Percentiles rank a stretch among this genome's conserved stretches.
These are phyloP conservation scores for Neonectria punicea DNA, from an alignment of 2,329 filamentous ascomycete genomes.

Conservation along the genomic window DNA sequence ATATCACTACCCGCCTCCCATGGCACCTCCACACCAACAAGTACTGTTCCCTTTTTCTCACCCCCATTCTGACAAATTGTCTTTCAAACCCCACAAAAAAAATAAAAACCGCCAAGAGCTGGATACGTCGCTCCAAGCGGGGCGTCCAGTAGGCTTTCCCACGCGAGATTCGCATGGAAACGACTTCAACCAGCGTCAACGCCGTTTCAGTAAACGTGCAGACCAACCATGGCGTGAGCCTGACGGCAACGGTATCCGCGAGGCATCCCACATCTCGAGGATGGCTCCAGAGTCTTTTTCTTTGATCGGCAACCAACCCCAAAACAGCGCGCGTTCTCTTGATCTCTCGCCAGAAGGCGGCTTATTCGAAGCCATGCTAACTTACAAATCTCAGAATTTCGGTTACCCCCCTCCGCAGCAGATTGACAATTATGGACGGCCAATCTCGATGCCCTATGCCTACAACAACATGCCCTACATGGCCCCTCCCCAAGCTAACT, in stretches of 20 bases:
- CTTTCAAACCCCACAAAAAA: slow-evolving; percentile 56
- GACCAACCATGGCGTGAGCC: slow-evolving; percentile 49
- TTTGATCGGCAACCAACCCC: slow-evolving; percentile 19
- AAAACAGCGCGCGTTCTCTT: slow-evolving; percentile 47
- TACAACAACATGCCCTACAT: slow-evolving; percentile 64
- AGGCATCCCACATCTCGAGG: slow-evolving; percentile 33
- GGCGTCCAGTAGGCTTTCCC: slow-evolving; percentile 52
- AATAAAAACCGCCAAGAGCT: slow-evolving; percentile 58
- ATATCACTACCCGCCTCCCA: slow-evolving; percentile 69
- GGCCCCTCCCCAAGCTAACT: slow-evolving; percentile 55
- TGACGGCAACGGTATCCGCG: slow-evolving; percentile 35
- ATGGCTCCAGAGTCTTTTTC: slow-evolving; percentile 23
- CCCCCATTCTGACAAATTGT: slow-evolving; percentile 46
- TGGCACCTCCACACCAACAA: slow-evolving; percentile 70
- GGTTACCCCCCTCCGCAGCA: slow-evolving; percentile 59
- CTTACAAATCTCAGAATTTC: slow-evolving; percentile 73
- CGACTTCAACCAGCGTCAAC: slow-evolving; percentile 51
- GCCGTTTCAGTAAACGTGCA: slow-evolving; percentile 59
- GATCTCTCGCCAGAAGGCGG: slow-evolving; percentile 76
- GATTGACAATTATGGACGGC: slow-evolving; percentile 53
- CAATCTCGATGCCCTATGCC: slow-evolving; percentile 53
- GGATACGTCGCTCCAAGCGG: slow-evolving; percentile 57
- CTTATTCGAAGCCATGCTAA: slow-evolving; percentile 80
- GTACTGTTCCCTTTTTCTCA: slow-evolving; percentile 62
- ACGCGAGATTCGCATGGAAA: slow-evolving; percentile 48